Base-by-base conservation (phyloP, 2,329 filamentous ascomycete genomes). In the Exophiala mesophila region DNA sequence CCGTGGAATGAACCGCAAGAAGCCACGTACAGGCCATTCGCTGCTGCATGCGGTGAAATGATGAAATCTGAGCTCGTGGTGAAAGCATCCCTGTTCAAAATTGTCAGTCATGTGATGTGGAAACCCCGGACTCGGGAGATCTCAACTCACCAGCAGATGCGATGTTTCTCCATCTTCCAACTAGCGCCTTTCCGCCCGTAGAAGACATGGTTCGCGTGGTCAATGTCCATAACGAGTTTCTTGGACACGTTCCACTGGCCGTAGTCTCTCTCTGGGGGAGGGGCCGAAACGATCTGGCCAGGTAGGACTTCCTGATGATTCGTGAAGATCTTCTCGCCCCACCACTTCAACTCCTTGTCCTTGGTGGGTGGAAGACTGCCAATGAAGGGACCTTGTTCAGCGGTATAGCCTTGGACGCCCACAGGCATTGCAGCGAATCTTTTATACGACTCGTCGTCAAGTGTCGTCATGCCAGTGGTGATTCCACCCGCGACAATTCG, bases 61-160 rank as follows among this genome's bases (percentile, higher is more conserved):
- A 71, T 69, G 49, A 70, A 70, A 54, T 70, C 78, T 16, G 70
- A 68, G 55, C 67, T 77, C 2, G 76, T 71, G 0, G 78, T 80
- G 53, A 82, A 76, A 7, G 78, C 80, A 50, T 83, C 80, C 80
- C 80, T 83, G 41, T 4, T 30, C 5, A 24, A 3, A 23, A 20
- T 9, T 39, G n/a, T n/a, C n/a, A n/a, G n/a, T 35, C 39, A 35
- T 28, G 39, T 41, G 48, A 50, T 23, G 34, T 42, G 13, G 19
- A n/a, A 3, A 30, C n/a, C n/a, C n/a, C n/a, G n/a, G n/a, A n/a
- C n/a, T 31, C n/a, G 15, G 18, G 36, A 17, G 18, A 23, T 30
- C 15, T 16, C 12, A 4, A 63, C 73, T 60, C 60, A 82, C 80
- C 80, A 84, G 70, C 80, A 83, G 45, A 83, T 77, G 4, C 80